Conservation (phyloP, 176 grass and related monocot species). For the Pharus latifolius region DNA sequence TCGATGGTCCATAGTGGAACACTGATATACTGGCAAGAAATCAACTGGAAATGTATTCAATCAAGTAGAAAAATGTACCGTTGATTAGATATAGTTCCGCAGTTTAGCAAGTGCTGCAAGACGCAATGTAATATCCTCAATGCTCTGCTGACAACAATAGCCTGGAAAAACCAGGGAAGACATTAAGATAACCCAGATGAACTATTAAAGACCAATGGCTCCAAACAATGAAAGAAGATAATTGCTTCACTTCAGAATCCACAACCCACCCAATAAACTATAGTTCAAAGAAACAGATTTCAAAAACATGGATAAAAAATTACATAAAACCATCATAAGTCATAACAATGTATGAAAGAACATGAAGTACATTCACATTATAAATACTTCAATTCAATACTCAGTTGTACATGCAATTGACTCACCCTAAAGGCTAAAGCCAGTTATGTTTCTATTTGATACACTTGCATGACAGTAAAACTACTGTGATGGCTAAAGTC, state of each 20-base stretch:
- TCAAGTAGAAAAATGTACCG: constrained; percentile 37
- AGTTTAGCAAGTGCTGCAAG: constrained; percentile 54
- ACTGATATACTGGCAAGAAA: neutral
- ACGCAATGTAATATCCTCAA: constrained; percentile 55
- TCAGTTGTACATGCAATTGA: neutral
- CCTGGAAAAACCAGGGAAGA: constrained; percentile 29
- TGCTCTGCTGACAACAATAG: constrained; percentile 48
- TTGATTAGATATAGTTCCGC: constrained; percentile 24
- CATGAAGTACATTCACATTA: neutral
- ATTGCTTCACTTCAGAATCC: neutral
- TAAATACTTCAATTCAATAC: neutral
- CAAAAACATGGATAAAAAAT: neutral
- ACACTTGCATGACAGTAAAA: neutral
- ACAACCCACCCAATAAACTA: neutral
- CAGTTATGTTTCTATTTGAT: too few species aligned
- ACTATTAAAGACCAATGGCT: neutral
- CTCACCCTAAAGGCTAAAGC: neutral
- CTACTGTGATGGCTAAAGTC: neutral
- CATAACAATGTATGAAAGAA: neutral
- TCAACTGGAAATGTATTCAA: neutral
- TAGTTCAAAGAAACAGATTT: neutral
- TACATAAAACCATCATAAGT: neutral
- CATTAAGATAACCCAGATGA: neutral
- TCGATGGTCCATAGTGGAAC: neutral
- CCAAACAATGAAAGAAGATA: neutral